Percentiles rank a stretch among this genome's conserved stretches.
Conservation (phyloP, 495 filamentous ascomycete genomes). For the Xylaria grammica region DNA sequence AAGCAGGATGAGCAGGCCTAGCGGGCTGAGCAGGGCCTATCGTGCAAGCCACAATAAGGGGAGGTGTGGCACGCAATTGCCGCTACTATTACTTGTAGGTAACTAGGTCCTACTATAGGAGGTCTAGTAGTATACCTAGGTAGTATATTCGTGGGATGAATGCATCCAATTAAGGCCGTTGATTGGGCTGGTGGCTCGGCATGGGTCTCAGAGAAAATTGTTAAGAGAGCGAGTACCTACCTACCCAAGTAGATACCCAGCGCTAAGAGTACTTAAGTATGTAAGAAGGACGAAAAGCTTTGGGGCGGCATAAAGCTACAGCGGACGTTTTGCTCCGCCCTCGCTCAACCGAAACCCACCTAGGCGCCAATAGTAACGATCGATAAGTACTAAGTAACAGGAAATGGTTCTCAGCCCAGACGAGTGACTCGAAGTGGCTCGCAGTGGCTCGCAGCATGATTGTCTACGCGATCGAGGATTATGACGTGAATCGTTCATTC, state of each 20-base stretch:
- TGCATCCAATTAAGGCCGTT: not conserved
- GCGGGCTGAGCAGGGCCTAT: too few species aligned
- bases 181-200: not conserved
- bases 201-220: not conserved
- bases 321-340: constrained; percentile 15
- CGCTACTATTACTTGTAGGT: too few species aligned
- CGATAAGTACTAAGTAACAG: too few species aligned
- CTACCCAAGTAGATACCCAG: too few species aligned
- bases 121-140: too few species aligned
- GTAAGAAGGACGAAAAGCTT: too few species aligned
- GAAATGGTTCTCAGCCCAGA: not conserved
- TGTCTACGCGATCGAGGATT: constrained; percentile 11
- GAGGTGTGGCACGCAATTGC: not conserved
- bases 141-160: not conserved
- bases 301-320: not conserved
- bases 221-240: constrained; percentile 7
- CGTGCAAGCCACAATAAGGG: constrained; percentile 13
- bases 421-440: not conserved
- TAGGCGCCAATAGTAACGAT: not conserved
- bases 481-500: constrained; percentile 16
- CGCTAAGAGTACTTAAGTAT: too few species aligned
- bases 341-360: not conserved
- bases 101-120: too few species aligned
- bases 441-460: not conserved
- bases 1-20: too few species aligned